Base-by-base conservation (phyloP, 75 land plant genomes). In the Gnetum montanum region DNA sequence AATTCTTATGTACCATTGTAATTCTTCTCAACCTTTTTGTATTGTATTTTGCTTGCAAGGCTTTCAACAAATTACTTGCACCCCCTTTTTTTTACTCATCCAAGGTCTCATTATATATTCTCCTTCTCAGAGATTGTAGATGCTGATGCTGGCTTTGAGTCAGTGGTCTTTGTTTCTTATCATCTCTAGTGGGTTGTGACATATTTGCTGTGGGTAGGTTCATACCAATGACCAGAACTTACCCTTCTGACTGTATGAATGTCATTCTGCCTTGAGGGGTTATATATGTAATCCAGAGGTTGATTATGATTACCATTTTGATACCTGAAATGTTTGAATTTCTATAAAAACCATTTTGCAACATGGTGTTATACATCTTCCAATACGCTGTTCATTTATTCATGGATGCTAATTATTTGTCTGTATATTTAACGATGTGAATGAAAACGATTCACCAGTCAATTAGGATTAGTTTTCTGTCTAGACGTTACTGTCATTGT, bases 121-220 rank as follows among this genome's bases (percentile, higher is more conserved):
- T 53, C 55, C 34, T 53, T n/a, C 55, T 53, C 55, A 22, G 55
- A 53, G 55, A 53, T 53, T 53, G 55, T 53, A 53, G 34, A 53
- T 53, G 55, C 15, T 33, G n/a, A n/a, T n/a, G n/a, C 20, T 52
- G 35, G 19, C 35, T 29, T 35, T 52, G 52, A 29, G 54, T 29
- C 31, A 50, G 34, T 30, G 18, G 34, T 50, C 34, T 50, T 50
- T 53, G 1, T 53, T 34, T 53, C 55, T 31, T 20, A 34, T 30
- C 35, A 22, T 33, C 26, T 31, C 31, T 51, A 31, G 54, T 29
- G 35, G 27, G 19, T 31, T 19, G 11, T 33, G 19, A n/a, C 55
- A 22, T 53, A 10, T 31, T n/a, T 53, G 34, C 34, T 53, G 55
- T 53, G 55, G 55, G 55, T 36, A 22, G 22, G 55, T 53, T 53